Conservation (phyloP, 1,284 basidiomycete species). For the Inonotus obliquus region DNA sequence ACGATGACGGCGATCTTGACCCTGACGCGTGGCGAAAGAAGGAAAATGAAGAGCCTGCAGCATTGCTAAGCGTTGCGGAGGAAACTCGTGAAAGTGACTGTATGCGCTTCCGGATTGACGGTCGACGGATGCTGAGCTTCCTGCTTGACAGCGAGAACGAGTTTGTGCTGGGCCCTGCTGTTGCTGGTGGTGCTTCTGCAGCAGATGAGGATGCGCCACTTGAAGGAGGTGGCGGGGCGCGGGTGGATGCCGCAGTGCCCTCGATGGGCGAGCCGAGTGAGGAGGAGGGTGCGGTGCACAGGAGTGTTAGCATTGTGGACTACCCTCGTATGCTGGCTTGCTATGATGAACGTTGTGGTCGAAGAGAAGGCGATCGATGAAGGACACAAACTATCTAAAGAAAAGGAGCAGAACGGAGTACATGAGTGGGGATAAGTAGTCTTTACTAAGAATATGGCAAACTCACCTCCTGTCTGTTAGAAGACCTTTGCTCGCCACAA, state of each 20-base stretch:
- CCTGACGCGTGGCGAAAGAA: slow-evolving; percentile 2
- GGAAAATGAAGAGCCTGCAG: not conserved
- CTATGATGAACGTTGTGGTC: not conserved
- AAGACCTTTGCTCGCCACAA: not conserved
- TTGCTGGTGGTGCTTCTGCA: too few relatives aligned
- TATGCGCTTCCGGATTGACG: slow-evolving; percentile 3
- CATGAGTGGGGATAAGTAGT: slow-evolving; percentile 5
- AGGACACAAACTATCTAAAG: not conserved
- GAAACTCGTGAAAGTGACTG: not conserved
- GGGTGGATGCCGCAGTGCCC: not conserved
- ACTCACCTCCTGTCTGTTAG: not conserved
- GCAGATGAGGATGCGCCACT: not conserved
- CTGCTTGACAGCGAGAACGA: not conserved
- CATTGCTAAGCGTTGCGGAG: slow-evolving; percentile 1
- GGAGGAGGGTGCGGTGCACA: slow-evolving; percentile 11
- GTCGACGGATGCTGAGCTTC: not conserved
- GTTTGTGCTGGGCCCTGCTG: not conserved
- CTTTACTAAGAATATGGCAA: not conserved
- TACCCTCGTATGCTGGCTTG: too few relatives aligned
- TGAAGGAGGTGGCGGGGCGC: not conserved
- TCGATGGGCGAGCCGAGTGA: slow-evolving; percentile 3
- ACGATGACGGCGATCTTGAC: not conserved
- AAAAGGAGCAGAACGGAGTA: not conserved
- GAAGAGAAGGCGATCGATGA: not conserved
- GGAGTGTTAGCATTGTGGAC: slow-evolving; percentile 4